Evolutionary conservation across 495 filamentous ascomycete species (phyloP), one percentile per base, ranked within the genome.

Genomic region (Rusavskia elegans): DNA sequence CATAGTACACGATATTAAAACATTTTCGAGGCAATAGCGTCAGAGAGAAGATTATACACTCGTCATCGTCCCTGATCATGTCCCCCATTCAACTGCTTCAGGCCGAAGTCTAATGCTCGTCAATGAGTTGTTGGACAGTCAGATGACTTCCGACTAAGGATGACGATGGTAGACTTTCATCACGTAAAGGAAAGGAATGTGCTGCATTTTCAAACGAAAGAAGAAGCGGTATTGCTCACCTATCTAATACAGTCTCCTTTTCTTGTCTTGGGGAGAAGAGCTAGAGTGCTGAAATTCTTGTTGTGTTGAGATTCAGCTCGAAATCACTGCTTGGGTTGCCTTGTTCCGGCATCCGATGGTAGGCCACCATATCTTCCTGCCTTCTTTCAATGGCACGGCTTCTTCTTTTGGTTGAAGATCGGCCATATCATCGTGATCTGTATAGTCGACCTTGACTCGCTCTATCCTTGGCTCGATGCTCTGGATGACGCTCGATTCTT

Each of bases 21-120:
- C 4, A 27, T 4, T 27, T n/a, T 27, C 25, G 7, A 27, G 25
- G 7, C 25, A 27, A 27, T 27, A 6, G 17, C 53, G 21, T 64
- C 62, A 64, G 62, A 64, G 62, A 64, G 63, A 64, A 64, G 62
- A 64, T 64, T 64, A 35, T 45, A 16, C 20, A 19, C 45, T 64
- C 62, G 62, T 55, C 62, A 64, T 53, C 27, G 51, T 53, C 51
- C 45, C 48, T 52, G 50, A 55, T 55, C 51, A 35, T 27, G 38
- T 52, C 54, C 36, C 45, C 53, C 42, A 14, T 21, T 17, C 50
- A 48, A 53, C 21, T 52, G 56, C 37, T 50, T 57, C 19, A 39
- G 25, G 3, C 25, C 25, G 25, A 53, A 60, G 35, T 29, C 25
- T 19, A 30, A 20, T 40, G 38, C 55, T 20, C 50, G 48, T 55